Evolutionary conservation across 2,329 filamentous ascomycete species (phyloP), one percentile per base, ranked within the genome.

Genomic region (Sporothrix phasma): DNA sequence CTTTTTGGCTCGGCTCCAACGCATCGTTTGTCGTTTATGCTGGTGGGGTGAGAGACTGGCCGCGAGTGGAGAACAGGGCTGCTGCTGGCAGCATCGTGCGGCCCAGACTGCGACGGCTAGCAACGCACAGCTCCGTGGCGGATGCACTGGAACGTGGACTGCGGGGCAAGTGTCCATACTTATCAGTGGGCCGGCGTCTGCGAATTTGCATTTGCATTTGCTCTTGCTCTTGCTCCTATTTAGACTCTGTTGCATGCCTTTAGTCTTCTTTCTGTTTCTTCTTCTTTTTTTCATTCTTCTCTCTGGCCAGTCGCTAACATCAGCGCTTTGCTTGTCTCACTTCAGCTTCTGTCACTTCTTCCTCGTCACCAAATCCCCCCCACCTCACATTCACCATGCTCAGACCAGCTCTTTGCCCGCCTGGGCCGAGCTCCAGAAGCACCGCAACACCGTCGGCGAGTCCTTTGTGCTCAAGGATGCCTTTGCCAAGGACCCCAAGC

Each of bases 391-490:
- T 37, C 74, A 80, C 71, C 69, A 87, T 96, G 85, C 84, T 90
- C 92, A 95, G 80, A 88, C 93, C 71, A 92, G 87, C 74, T 88
- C 91, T 68, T 88, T 96, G 71, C 81, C 86, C 71, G 87, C 91
- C 74, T 99, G 94, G 93, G 84, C 88, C 75, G 85, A 89, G 75
- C 91, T 99, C 73, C 90, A 96, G 79, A 83, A 90, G 73, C 92
- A 97, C 79, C 92, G 95, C 79, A 87, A 90, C 77, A 83, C 82
- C 68, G 84, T 94, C 56, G 92, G 91, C 73, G 92, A 92, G 80
- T 86, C 88, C 74, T 94, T 97, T 74, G 88, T 96, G 68, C 84
- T 97, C 69, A 96, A 96, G 80, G 89, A 96, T 69, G 90, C 90
- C 75, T 99, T 97, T 78, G 83, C 90, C 72, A 86, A 90, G 71